A percentile compares a stretch with the other conserved stretches of the same genome.
Evolutionary conservation across 441 rosid species (phyloP).

Genomic region (Gossypium schwendimanii): DNA sequence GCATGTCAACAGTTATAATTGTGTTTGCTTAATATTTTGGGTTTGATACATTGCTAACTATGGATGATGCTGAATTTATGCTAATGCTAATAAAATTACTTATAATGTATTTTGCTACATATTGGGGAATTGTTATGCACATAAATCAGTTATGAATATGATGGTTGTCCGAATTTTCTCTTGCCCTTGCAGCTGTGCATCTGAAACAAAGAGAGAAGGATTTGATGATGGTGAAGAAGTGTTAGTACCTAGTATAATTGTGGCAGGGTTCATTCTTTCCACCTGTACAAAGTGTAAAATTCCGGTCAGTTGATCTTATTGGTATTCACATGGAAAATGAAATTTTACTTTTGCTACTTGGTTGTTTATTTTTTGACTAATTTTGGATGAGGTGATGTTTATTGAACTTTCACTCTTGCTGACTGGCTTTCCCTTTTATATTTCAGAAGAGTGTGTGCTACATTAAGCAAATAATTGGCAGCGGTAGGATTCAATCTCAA

Average conservation of each 20-base stretch:
- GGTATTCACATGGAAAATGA: conserved; percentile 5
- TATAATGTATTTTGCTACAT: neutral
- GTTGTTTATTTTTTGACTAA: conserved; percentile 15
- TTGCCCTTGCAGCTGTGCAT: conserved; percentile 36
- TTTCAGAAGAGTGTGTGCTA: conserved; percentile 51
- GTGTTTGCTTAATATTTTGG: neutral
- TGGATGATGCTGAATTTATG: conserved; percentile 8
- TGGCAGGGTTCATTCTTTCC: conserved; percentile 78
- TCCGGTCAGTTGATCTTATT: conserved; percentile 41
- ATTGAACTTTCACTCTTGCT: conserved; percentile 11
- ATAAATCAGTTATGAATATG: neutral
- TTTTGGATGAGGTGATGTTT: conserved; percentile 9
- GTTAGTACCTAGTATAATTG: conserved; percentile 39
- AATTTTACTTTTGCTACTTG: neutral
- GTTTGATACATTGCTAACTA: conserved; percentile 2
- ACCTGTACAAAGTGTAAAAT: conserved; percentile 43
- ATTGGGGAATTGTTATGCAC: neutral
- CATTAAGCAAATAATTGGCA: conserved; percentile 46
- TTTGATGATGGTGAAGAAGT: conserved; percentile 43
- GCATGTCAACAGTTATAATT: neutral
- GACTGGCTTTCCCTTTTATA: conserved; percentile 24
- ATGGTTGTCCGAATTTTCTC: conserved; percentile 12
- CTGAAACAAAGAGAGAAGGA: conserved; percentile 40
- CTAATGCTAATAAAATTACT: neutral
- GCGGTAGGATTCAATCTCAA: conserved; percentile 58